These are phyloP conservation scores for Isatis tinctoria DNA, from an alignment of 345 rosid genomes.

Conservation along the genomic window DNA sequence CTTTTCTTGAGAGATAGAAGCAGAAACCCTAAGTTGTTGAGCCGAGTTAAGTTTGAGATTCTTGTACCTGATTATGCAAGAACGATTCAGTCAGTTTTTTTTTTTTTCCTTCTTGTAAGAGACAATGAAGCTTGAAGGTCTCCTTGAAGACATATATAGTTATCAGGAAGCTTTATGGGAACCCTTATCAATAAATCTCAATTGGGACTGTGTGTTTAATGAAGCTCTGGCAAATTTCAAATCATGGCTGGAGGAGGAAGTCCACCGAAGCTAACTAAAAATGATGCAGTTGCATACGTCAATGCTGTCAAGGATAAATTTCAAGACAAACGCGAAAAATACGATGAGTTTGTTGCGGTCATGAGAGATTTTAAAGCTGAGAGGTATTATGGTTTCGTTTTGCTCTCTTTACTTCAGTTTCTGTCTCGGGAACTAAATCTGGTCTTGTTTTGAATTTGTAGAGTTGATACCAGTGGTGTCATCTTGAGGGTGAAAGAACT, in stretches of 20 bases:
- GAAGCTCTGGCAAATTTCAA: slow-evolving; percentile 59
- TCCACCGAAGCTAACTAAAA: slow-evolving; percentile 75
- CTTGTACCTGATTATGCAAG: neutral
- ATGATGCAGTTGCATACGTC: slow-evolving; percentile 89
- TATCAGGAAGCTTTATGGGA: too few species aligned
- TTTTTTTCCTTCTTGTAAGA: too few species aligned
- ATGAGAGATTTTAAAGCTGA: slow-evolving; percentile 98
- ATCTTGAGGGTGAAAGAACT: slow-evolving; percentile 89
- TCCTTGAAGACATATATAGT: neutral
- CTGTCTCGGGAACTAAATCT: neutral
- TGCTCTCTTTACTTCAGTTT: neutral
- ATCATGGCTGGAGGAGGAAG: slow-evolving; percentile 50
- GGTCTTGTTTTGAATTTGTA: slow-evolving; percentile 25
- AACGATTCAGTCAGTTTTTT: too few species aligned
- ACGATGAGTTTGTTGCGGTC: slow-evolving; percentile 90
- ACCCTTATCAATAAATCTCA: too few species aligned
- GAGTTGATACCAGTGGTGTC: slow-evolving; percentile 92
- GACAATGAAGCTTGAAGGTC: neutral
- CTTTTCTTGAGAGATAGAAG: neutral
- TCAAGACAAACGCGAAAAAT: slow-evolving; percentile 82
- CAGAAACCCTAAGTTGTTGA: neutral
- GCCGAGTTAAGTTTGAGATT: neutral
- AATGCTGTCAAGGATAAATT: slow-evolving; percentile 87
- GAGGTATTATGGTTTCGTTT: slow-evolving; percentile 41
- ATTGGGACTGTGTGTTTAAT: slow-evolving; percentile 25